Conservation (phyloP, 768 basidiomycete species). For the Hypholoma fasciculare region DNA sequence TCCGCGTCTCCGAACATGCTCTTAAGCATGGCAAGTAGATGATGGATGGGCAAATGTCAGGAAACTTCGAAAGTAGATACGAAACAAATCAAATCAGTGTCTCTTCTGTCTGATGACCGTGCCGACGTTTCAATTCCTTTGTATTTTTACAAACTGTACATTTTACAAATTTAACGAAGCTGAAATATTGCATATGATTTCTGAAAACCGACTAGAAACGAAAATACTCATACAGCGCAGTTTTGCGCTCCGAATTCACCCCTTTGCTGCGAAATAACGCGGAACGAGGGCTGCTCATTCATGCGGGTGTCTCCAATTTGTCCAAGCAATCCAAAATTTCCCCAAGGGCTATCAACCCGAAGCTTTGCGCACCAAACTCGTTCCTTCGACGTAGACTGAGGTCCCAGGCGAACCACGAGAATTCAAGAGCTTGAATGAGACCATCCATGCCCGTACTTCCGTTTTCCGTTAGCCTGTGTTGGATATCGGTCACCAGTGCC, state of each 20-base stretch:
- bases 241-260: too few species aligned
- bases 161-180: too few species aligned
- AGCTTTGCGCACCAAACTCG: slow-evolving; percentile 60
- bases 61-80: background rate
- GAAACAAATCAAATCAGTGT: too few species aligned
- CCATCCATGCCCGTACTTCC: slow-evolving; percentile 24
- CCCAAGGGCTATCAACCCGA: slow-evolving; percentile 64
- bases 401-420: slow-evolving; percentile 69
- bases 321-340: slow-evolving; percentile 61
- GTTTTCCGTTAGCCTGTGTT: slow-evolving; percentile 33
- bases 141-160: too few species aligned
- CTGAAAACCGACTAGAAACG: too few species aligned
- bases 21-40: background rate
- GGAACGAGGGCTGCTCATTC: too few species aligned
- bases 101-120: too few species aligned
- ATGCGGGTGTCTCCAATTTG: slow-evolving; percentile 14
- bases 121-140: too few species aligned
- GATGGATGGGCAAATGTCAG: slow-evolving; percentile 8
- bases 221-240: too few species aligned
- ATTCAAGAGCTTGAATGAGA: slow-evolving; percentile 40
- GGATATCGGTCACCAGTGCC: slow-evolving; percentile 52
- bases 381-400: slow-evolving; percentile 44
- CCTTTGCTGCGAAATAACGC: too few species aligned
- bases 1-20: background rate
- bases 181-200: too few species aligned